Evolutionary conservation across 345 rosid species (phyloP), one percentile per base, ranked within the genome.

Genomic region (Lepidium aucheri): DNA sequence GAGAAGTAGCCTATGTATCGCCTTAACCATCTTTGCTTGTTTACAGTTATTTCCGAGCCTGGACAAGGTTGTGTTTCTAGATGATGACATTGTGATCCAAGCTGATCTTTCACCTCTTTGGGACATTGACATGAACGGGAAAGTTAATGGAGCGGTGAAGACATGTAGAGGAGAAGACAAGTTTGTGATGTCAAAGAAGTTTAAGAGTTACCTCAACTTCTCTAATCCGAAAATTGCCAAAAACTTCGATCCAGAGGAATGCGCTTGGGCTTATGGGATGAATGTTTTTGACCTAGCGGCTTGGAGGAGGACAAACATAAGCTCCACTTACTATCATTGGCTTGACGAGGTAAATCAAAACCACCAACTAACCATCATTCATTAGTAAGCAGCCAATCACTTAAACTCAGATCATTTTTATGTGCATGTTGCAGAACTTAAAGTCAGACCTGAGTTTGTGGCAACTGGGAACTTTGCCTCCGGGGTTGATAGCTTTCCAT

Each of bases 251-350:
- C 95, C 95, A 4, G 67, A 84, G 14, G 88, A 85, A 69, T 94
- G 99, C 44, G 99, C 99, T 13, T 94, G 99, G 99, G 97, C 97
- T 36, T 94, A 90, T 58, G 99, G 99, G 57, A 90, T 94, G 99
- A 94, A 94, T 58, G 75, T 94, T 47, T 94, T 94, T 49, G 92
- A 94, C 72, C 76, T 94, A 11, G 74, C 86, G 5, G 97, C 89
- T 69, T 94, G 99, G 99, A 88, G 97, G 73, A 88, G 71, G 72
- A 84, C 93, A 65, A 94, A 94, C 76, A 81, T 94, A 49, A 94
- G 96, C 84, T 78, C 78, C 12, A 84, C 92, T 33, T 94, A 94
- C 79, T 87, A 94, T 75, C 75, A 84, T 53, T 90, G 97, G 99
- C 82, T 94, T 59, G 83, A 94, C 50, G 77, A 93, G 91, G 98